These are phyloP conservation scores for Trebouxia gelatinosa DNA, from an alignment of 163 green algal genomes.

Conservation along the genomic window DNA sequence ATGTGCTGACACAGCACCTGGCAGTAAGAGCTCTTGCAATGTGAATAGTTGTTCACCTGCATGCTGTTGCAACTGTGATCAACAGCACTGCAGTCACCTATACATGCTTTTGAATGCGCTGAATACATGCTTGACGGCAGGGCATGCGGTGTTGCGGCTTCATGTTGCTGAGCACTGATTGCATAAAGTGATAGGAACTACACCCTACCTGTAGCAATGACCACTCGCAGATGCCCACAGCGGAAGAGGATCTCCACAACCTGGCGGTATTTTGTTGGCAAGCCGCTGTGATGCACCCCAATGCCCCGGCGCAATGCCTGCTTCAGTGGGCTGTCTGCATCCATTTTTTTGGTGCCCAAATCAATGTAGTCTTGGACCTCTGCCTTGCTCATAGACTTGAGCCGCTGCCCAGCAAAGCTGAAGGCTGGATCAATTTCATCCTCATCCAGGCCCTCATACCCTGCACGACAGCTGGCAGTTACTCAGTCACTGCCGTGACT, in stretches of 20 bases:
- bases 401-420: constrained; percentile 27
- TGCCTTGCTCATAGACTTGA: not conserved
- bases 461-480: too few species aligned
- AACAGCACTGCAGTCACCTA: too few species aligned
- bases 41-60: too few species aligned
- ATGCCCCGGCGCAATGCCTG: constrained; percentile 8
- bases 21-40: too few species aligned
- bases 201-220: constrained; percentile 25
- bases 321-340: constrained; percentile 14
- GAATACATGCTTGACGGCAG: too few species aligned
- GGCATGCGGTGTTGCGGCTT: too few species aligned
- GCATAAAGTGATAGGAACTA: too few species aligned
- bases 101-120: too few species aligned
- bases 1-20: too few species aligned
- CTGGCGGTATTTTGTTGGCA: constrained; percentile 55
- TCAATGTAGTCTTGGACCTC: not conserved
- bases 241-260: constrained; percentile 63
- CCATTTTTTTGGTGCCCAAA: not conserved
- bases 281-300: constrained; percentile 50
- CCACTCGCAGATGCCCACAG: constrained; percentile 39
- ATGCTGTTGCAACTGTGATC: too few species aligned
- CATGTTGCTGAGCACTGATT: too few species aligned
- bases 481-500: too few species aligned
- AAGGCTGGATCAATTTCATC: constrained; percentile 19
- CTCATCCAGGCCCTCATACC: not conserved